Evolutionary conservation across 2,329 filamentous ascomycete genomes (phyloP).

Genomic region (Neonectria ditissima): DNA sequence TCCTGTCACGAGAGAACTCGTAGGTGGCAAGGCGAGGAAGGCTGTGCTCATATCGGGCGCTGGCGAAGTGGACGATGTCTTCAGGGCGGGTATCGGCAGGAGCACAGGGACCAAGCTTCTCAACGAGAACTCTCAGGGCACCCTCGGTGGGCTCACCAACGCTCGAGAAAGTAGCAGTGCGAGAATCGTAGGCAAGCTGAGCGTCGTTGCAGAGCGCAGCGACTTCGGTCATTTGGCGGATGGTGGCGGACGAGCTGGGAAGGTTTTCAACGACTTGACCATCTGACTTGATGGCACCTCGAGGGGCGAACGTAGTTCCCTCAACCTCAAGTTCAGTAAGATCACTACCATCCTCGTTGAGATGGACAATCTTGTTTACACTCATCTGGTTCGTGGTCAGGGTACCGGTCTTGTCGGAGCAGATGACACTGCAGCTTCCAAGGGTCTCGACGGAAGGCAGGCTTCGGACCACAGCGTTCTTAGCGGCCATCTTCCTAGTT

Average conservation of each 20-base stretch:
- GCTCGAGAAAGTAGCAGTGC: conserved; percentile 79
- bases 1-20: conserved; percentile 96
- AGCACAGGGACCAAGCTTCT: conserved; percentile 92
- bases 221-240: conserved; percentile 81
- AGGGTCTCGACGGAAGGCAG: conserved; percentile 97
- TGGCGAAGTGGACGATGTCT: conserved; percentile 82
- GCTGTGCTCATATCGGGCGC: conserved; percentile 83
- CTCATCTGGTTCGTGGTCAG: conserved; percentile 99
- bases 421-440: conserved; percentile 99
- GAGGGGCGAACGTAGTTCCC: conserved; percentile 91
- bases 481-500: conserved; percentile 98
- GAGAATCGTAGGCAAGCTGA: conserved; percentile 82
- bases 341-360: conserved; percentile 77
- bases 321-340: conserved; percentile 90
- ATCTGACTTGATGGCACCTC: conserved; percentile 76
- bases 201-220: conserved; percentile 90
- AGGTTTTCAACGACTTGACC: conserved; percentile 78
- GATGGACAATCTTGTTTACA: conserved; percentile 89
- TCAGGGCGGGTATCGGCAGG: conserved; percentile 62
- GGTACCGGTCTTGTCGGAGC: conserved; percentile 99
- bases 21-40: conserved; percentile 85
- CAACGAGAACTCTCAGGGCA: conserved; percentile 87
- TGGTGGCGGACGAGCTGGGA: conserved; percentile 77
- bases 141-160: conserved; percentile 97
- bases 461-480: conserved; percentile 96